Base-by-base conservation (phyloP, 2,329 filamentous ascomycete genomes). In the Aspergillus ustus region DNA sequence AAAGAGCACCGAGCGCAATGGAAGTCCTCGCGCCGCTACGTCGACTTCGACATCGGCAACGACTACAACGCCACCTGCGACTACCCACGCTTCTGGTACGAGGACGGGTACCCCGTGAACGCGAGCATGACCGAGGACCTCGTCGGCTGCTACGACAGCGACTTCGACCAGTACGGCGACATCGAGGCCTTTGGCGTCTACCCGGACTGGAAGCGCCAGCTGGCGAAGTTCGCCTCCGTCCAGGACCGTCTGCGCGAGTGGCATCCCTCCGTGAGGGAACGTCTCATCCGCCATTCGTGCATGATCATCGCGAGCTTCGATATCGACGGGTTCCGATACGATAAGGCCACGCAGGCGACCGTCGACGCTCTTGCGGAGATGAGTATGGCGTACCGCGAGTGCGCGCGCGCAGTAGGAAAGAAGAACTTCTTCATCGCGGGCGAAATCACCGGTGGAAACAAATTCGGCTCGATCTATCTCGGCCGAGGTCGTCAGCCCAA, bases 201-300 rank as follows among this genome's bases (percentile, higher is more conserved):
- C 60, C 83, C 85, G 0, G 85, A 88, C 69, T 89, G 85, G 83
- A 77, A 87, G 68, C 84, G 85, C 70, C 85, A 89, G 70, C 79
- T 89, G 44, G 82, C 85, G 19, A 89, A 89, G 66, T 90, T 89
- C 73, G 86, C 86, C 49, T 87, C 84, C 48, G 87, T 89, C 0
- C 87, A 90, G 73, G 87, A 90, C 73, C 86, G 87, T 69, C 77
- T 90, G 3, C 82, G 87, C 52, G 87, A 89, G 66, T 90, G 87
- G 87, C 69, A 82, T 25, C 83, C 85, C 2, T 81, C 82, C 13
- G 86, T 89, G 0, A 76, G 82, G 34, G 79, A 83, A 49, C 85
- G 85, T 66, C 77, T 89, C 60, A 82, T 84, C 64, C 82, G 83
- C 48, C 87, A 89, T 67, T 87, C 86, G 1, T 90, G 87, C 73